phyloP scores from a whole-genome alignment of 805 yeast species.

The Pichia gijzeniarum region DNA sequence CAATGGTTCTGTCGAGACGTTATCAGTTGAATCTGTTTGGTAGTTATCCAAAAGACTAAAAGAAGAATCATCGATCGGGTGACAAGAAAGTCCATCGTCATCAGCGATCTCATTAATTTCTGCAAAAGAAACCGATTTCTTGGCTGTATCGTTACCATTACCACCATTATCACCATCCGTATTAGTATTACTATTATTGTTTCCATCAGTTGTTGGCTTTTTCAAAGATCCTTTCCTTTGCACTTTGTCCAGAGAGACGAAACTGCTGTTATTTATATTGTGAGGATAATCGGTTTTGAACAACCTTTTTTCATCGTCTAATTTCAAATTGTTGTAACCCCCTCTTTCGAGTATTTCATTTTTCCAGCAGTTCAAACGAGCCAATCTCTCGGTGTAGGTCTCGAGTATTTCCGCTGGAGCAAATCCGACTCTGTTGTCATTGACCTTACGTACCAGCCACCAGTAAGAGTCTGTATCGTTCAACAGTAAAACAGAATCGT shows the following conservation, averaged over 20 bases:
- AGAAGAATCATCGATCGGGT: background rate
- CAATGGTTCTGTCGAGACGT: conserved; percentile 8
- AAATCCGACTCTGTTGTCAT: conserved; percentile 59
- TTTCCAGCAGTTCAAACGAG: conserved; percentile 86
- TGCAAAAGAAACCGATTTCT: conserved; percentile 29
- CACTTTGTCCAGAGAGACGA: conserved; percentile 15
- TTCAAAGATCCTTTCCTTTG: conserved; percentile 18
- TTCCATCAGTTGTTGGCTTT: too few relatives aligned
- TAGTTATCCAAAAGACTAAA: conserved; percentile 7
- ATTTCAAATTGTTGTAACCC: conserved; percentile 15
- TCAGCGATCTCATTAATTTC: conserved; percentile 9
- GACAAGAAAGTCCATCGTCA: background rate
- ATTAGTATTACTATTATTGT: too few relatives aligned
- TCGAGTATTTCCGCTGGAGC: conserved; percentile 96
- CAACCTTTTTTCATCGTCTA: conserved; percentile 23
- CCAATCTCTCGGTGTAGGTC: conserved; percentile 84
- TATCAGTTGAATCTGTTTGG: conserved; percentile 19
- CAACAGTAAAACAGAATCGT: conserved; percentile 74
- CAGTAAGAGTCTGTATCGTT: conserved; percentile 92
- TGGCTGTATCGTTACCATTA: background rate
- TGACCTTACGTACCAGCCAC: conserved; percentile 73
- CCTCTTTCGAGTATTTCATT: conserved; percentile 63
- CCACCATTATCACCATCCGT: background rate
- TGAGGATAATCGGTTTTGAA: conserved; percentile 21
- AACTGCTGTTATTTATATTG: conserved; percentile 11